Percentiles rank a stretch among this genome's conserved stretches.
phyloP scores from a whole-genome alignment of 2,329 filamentous ascomycete genomes.

The Alternaria viburni region DNA sequence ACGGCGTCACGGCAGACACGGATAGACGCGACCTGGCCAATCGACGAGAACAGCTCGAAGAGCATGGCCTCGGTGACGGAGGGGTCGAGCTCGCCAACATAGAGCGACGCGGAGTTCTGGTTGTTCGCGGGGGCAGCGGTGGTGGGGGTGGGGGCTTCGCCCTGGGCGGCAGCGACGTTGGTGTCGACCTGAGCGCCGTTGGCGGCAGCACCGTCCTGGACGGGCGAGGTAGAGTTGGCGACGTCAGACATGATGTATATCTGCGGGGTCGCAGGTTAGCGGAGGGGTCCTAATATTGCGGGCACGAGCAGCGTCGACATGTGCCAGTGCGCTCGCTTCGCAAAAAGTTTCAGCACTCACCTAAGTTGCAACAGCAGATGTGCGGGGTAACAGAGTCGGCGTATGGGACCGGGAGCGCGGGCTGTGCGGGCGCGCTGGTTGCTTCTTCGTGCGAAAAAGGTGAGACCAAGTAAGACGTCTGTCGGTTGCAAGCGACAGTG shows the following conservation, averaged over 20 bases:
- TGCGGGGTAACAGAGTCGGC: conserved; percentile 24
- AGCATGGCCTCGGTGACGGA: conserved; percentile 99
- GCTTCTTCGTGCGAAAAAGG: conserved; percentile 25
- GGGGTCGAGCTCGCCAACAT: conserved; percentile 97
- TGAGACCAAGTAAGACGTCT: conserved; percentile 27
- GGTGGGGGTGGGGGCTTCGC: conserved; percentile 72
- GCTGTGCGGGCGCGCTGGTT: conserved; percentile 29
- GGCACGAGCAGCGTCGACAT: conserved; percentile 36
- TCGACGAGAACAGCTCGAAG: conserved; percentile 99
- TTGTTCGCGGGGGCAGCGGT: conserved; percentile 73
- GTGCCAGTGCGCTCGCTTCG: conserved; percentile 43
- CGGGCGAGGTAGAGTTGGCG: conserved; percentile 56
- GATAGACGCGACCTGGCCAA: conserved; percentile 97
- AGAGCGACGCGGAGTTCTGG: conserved; percentile 95
- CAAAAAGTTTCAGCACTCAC: conserved; percentile 37
- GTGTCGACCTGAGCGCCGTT: conserved; percentile 73
- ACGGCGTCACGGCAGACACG: conserved; percentile 99
- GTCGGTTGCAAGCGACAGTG: conserved; percentile 40
- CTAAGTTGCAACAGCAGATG: conserved; percentile 31
- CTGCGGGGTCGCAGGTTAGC: conserved; percentile 32
- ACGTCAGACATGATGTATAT: conserved; percentile 50
- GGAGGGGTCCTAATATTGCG: conserved; percentile 24
- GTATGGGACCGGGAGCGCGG: conserved; percentile 24
- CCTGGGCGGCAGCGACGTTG: conserved; percentile 68
- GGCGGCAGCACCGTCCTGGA: conserved; percentile 76